Percentiles rank a stretch among this genome's conserved stretches.
Evolutionary conservation across 2,329 filamentous ascomycete genomes (phyloP).

Genomic region (Zasmidium citrigriseum): DNA sequence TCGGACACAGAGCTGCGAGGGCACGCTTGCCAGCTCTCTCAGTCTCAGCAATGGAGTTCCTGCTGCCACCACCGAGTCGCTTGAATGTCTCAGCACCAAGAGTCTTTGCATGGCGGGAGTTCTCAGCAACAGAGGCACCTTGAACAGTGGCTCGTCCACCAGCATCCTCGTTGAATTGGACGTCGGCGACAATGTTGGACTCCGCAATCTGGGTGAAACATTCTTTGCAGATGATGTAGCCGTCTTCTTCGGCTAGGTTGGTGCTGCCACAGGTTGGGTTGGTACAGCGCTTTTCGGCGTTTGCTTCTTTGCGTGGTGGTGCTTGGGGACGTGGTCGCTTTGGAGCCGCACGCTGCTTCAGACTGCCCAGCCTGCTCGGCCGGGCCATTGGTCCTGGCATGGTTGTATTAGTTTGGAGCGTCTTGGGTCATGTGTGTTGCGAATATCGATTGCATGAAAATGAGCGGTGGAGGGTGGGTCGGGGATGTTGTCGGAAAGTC

Average conservation of each 20-base stretch:
- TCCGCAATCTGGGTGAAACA: slow-evolving; percentile 86
- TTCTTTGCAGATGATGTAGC: slow-evolving; percentile 66
- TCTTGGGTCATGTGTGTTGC: slow-evolving; percentile 2
- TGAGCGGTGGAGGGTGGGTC: neutral
- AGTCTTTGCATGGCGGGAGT: slow-evolving; percentile 75
- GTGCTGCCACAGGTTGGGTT: slow-evolving; percentile 16
- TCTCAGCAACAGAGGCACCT: slow-evolving; percentile 82
- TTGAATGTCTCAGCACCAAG: slow-evolving; percentile 51
- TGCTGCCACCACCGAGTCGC: slow-evolving; percentile 47
- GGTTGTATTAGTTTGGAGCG: neutral
- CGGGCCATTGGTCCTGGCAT: neutral
- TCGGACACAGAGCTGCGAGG: slow-evolving; percentile 40
- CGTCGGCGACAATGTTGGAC: slow-evolving; percentile 86
- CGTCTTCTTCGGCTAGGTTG: slow-evolving; percentile 35
- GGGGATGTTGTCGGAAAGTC: too few relatives aligned
- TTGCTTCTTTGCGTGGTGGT: slow-evolving; percentile 1
- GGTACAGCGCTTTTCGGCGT: slow-evolving; percentile 15
- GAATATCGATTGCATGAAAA: neutral
- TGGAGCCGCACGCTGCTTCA: neutral
- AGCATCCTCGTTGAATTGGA: slow-evolving; percentile 85
- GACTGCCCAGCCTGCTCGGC: neutral
- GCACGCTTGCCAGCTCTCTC: slow-evolving; percentile 44
- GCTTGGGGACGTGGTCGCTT: slow-evolving; percentile 46
- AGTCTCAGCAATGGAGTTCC: slow-evolving; percentile 60
- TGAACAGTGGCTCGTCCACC: slow-evolving; percentile 87